Conservation (phyloP, 768 basidiomycete species). For the Clitopilus hobsonii region DNA sequence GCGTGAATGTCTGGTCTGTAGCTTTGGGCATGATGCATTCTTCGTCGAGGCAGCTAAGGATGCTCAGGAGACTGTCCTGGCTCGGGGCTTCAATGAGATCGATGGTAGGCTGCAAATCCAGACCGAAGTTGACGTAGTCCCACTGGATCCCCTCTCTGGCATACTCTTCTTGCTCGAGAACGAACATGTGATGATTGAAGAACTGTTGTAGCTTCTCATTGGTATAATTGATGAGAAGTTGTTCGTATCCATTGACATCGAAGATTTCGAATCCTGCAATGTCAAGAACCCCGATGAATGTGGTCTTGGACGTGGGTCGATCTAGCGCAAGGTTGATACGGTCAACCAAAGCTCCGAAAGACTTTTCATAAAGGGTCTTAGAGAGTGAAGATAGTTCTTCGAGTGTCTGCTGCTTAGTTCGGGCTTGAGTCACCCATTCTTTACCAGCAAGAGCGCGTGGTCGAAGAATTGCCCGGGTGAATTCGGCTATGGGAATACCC, state of each 20-base stretch:
- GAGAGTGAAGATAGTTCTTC: constrained; percentile 90
- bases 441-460: constrained; percentile 91
- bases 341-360: constrained; percentile 90
- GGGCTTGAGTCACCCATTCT: constrained; percentile 94
- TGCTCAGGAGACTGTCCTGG: constrained; percentile 60
- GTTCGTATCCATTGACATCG: constrained; percentile 92
- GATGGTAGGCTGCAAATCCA: constrained; percentile 97
- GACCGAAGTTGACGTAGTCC: constrained; percentile 97
- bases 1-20: constrained; percentile 89
- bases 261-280: constrained; percentile 99
- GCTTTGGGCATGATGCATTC: constrained; percentile 99
- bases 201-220: constrained; percentile 98
- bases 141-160: constrained; percentile 94
- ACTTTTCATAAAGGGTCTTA: constrained; percentile 97
- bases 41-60: constrained; percentile 91
- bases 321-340: constrained; percentile 93
- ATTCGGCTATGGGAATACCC: constrained; percentile 83
- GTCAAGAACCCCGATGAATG: constrained; percentile 97
- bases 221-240: constrained; percentile 97
- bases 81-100: constrained; percentile 92
- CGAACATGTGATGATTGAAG: constrained; percentile 99
- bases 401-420: constrained; percentile 86
- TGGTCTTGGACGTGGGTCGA: constrained; percentile 84
- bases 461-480: constrained; percentile 82
- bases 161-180: constrained; percentile 98